Evolutionary conservation across 805 yeast species (phyloP).

Genomic region (Zygoascus biomembranicola): DNA sequence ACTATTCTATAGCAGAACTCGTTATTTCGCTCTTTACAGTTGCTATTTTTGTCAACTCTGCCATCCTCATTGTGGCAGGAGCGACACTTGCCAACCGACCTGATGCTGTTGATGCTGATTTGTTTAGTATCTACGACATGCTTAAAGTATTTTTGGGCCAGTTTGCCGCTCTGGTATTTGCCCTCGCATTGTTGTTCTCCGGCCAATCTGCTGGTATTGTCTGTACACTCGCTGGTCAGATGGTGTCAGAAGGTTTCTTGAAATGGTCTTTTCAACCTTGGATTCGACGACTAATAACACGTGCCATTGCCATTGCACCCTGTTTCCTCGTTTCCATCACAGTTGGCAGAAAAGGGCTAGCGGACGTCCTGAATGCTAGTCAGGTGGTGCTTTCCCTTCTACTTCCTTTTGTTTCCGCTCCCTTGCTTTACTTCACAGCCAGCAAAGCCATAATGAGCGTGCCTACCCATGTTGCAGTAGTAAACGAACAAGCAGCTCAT

Average conservation of each 20-base stretch:
- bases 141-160: slow-evolving; percentile 64
- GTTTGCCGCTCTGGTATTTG: slow-evolving; percentile 83
- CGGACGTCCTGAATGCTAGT: slow-evolving; percentile 60
- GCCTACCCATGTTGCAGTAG: slow-evolving; percentile 7
- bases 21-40: slow-evolving; percentile 75
- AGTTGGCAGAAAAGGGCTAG: slow-evolving; percentile 75
- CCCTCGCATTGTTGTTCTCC: slow-evolving; percentile 76
- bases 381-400: slow-evolving; percentile 78
- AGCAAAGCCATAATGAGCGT: slow-evolving; percentile 55
- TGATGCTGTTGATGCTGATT: slow-evolving; percentile 69
- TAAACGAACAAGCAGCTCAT: neutral
- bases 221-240: slow-evolving; percentile 89
- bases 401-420: slow-evolving; percentile 82
- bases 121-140: slow-evolving; percentile 70
- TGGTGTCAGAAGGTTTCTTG: slow-evolving; percentile 85
- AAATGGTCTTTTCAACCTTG: slow-evolving; percentile 78
- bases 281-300: slow-evolving; percentile 66
- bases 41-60: slow-evolving; percentile 87
- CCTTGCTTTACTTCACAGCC: slow-evolving; percentile 74
- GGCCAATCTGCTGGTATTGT: slow-evolving; percentile 97
- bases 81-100: slow-evolving; percentile 61
- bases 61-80: slow-evolving; percentile 86
- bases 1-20: slow-evolving; percentile 73
- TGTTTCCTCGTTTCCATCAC: slow-evolving; percentile 65
- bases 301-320: slow-evolving; percentile 79